Evolutionary conservation across 148 eudicot species (phyloP).

Genomic region (Camellia sinensis): DNA sequence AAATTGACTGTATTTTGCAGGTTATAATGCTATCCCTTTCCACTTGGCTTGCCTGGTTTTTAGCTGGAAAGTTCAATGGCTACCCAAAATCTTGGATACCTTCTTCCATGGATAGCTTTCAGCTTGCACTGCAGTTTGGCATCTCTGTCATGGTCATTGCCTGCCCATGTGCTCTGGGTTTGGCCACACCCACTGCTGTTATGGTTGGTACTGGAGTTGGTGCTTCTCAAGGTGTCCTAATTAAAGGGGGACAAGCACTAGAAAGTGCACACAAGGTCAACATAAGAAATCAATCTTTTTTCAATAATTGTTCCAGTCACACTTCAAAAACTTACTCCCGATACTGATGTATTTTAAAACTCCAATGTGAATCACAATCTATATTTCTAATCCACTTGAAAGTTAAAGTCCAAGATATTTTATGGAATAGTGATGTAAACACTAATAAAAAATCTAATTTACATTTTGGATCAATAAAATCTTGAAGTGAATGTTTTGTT

Average conservation of each 20-base stretch:
- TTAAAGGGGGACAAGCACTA: slow-evolving; percentile 94
- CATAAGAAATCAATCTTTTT: neutral
- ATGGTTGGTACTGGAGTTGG: slow-evolving; percentile 99
- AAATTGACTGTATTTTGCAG: slow-evolving; percentile 34
- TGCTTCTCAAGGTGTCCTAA: slow-evolving; percentile 95
- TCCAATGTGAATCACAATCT: neutral
- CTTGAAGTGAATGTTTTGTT: neutral
- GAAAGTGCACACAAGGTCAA: slow-evolving; percentile 89
- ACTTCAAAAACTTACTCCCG: neutral
- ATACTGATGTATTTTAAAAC: neutral
- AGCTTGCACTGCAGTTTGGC: slow-evolving; percentile 95
- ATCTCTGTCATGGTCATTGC: slow-evolving; percentile 99
- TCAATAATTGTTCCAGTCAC: neutral
- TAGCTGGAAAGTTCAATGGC: slow-evolving; percentile 60
- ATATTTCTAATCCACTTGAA: neutral
- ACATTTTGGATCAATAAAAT: neutral
- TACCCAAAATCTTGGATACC: slow-evolving; percentile 95
- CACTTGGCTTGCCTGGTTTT: slow-evolving; percentile 86
- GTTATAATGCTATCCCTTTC: slow-evolving; percentile 64
- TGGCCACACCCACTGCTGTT: slow-evolving; percentile 99
- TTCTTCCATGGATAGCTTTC: slow-evolving; percentile 86
- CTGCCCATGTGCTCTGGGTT: slow-evolving; percentile 97
- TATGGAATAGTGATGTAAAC: neutral
- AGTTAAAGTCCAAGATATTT: neutral
- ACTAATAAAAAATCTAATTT: neutral